phyloP scores from a whole-genome alignment of 805 yeast genomes.

The Ogataea pilisensis region DNA sequence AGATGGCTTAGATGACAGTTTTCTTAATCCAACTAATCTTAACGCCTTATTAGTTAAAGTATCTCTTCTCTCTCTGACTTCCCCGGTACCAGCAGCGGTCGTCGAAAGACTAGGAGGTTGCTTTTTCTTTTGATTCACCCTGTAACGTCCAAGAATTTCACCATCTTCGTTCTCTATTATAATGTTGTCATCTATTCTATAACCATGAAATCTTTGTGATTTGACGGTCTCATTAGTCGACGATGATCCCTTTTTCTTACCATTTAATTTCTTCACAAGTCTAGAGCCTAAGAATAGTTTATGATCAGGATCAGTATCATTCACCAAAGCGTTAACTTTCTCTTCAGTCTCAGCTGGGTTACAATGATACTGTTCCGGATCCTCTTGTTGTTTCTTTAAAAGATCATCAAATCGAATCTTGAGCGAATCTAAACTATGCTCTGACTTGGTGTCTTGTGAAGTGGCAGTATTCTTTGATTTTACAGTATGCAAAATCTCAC shows the following conservation, averaged over 20 bases:
- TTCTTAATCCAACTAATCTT: slow-evolving; percentile 24
- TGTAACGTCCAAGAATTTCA: slow-evolving; percentile 80
- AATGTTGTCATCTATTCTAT: slow-evolving; percentile 70
- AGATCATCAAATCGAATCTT: slow-evolving; percentile 8
- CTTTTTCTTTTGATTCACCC: slow-evolving; percentile 47
- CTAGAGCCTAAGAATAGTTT: slow-evolving; percentile 14
- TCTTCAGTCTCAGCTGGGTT: slow-evolving; percentile 7
- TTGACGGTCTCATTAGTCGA: slow-evolving; percentile 1
- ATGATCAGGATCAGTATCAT: slow-evolving; percentile 10
- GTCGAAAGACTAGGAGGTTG: slow-evolving; percentile 1
- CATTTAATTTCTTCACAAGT: slow-evolving; percentile 7
- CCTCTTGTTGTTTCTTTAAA: slow-evolving; percentile 1
- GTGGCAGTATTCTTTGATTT: slow-evolving; percentile 1
- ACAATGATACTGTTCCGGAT: slow-evolving; percentile 2
- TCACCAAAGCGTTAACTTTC: slow-evolving; percentile 12
- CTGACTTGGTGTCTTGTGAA: slow-evolving; percentile 3
- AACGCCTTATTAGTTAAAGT: slow-evolving; percentile 19
- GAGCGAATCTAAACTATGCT: slow-evolving; percentile 19
- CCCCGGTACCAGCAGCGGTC: neutral
- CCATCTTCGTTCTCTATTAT: slow-evolving; percentile 90
- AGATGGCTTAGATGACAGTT: too few relatives aligned
- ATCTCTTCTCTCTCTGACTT: slow-evolving; percentile 8
- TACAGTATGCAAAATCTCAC: slow-evolving; percentile 69
- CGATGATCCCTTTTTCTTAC: neutral
- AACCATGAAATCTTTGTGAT: slow-evolving; percentile 53